Percentiles rank a stretch among this genome's conserved stretches.
Evolutionary conservation across 257 asterid species (phyloP).

Genomic region (Solanum bulbocastanum): DNA sequence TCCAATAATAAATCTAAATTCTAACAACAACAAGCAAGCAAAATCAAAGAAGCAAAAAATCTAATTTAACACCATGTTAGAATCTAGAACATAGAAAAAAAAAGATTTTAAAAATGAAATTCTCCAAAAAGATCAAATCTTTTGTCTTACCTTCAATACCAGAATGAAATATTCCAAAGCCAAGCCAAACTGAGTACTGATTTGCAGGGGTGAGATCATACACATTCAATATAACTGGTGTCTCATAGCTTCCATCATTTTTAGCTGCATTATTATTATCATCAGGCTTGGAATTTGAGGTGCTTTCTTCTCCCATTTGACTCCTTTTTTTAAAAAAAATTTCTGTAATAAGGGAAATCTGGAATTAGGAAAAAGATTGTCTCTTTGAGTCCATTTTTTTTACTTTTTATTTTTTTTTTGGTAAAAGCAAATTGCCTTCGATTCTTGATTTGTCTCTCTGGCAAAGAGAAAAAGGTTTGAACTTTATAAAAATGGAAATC

Average conservation of each 20-base stretch:
- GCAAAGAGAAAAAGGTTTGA: slow-evolving; percentile 1
- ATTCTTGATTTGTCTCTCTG: neutral
- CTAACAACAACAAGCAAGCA: neutral
- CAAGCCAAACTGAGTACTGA: slow-evolving; percentile 34
- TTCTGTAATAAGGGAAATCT: neutral
- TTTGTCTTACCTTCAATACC: slow-evolving; percentile 39
- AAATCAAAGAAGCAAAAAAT: neutral
- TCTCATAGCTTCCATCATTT: slow-evolving; percentile 8
- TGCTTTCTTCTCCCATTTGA: slow-evolving; percentile 24
- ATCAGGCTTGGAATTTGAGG: slow-evolving; percentile 2
- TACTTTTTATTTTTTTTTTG: neutral
- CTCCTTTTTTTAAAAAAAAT: neutral
- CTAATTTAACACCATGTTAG: neutral
- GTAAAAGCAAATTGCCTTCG: neutral
- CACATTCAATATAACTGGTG: slow-evolving; percentile 35
- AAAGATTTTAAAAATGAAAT: neutral
- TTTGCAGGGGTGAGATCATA: slow-evolving; percentile 40
- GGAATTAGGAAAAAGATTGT: neutral
- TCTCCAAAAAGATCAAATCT: neutral
- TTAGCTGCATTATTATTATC: neutral
- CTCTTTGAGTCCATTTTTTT: neutral
- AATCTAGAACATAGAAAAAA: neutral
- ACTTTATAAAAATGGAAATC: neutral
- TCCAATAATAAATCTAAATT: neutral
- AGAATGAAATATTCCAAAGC: slow-evolving; percentile 45